Percentiles rank a stretch among this genome's conserved stretches.
phyloP scores from a whole-genome alignment of 352 stramenopile species.

The Globisporangium paddicum region DNA sequence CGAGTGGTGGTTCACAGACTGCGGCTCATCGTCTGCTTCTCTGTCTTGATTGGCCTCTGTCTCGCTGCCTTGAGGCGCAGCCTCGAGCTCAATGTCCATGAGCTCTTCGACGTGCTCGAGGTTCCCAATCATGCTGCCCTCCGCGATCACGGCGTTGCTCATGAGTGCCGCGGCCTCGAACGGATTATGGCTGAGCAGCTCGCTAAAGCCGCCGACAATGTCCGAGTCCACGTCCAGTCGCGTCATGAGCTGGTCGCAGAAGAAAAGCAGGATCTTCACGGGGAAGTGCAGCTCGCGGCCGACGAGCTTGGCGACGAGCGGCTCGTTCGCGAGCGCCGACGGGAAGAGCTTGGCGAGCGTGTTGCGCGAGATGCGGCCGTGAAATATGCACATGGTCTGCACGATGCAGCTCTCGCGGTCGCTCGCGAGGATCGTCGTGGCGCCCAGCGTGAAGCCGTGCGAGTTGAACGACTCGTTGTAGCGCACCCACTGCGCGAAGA shows the following conservation, averaged over 20 bases:
- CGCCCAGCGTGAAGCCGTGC: neutral
- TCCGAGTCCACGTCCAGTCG: slow-evolving; percentile 4
- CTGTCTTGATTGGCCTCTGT: no score
- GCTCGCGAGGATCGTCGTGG: neutral
- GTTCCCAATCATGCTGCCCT: slow-evolving; percentile 1
- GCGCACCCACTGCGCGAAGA: slow-evolving; percentile 23
- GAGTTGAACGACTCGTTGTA: slow-evolving; percentile 20
- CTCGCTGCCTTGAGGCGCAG: neutral
- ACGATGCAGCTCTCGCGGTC: slow-evolving; percentile 11
- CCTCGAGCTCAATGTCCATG: neutral
- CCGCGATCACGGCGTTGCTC: neutral
- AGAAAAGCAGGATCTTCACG: neutral
- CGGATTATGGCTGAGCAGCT: slow-evolving; percentile 2
- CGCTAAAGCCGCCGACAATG: slow-evolving; percentile 1
- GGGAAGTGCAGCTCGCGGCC: slow-evolving; percentile 2
- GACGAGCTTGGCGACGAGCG: slow-evolving; percentile 8
- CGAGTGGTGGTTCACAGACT: neutral
- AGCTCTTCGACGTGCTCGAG: neutral
- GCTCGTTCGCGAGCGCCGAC: neutral
- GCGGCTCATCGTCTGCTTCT: neutral
- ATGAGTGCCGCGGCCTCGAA: slow-evolving; percentile 2
- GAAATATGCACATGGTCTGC: neutral
- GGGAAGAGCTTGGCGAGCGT: slow-evolving; percentile 15
- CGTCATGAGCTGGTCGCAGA: neutral
- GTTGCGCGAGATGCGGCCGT: slow-evolving; percentile 9